Base-by-base conservation (phyloP, 148 eudicot species). In the Nepenthes mirabilis region DNA sequence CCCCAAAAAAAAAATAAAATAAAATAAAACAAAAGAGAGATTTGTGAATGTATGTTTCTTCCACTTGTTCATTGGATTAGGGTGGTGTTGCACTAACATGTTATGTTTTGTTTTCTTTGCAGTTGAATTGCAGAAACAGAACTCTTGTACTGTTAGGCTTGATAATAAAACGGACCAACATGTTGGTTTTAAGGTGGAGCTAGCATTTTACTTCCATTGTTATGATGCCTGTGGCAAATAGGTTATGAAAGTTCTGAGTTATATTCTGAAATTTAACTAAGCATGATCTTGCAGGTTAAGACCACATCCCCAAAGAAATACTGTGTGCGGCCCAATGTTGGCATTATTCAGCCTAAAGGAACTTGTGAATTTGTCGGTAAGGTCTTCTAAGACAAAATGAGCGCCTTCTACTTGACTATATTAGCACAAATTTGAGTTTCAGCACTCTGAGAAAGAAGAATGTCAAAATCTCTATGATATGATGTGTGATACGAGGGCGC, bases 241-340 rank as follows among this genome's bases (percentile, higher is more conserved):
- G 45, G 45, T 3, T 3, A 40, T 40, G 45, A 3, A 40, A 3
- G 4, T 40, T 40, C 8, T 8, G 8, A 3, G 45, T 40, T 40
- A 8, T 3, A 40, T 4, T 40, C 4, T 40, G 45, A 40, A 40
- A 40, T 40, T 40, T 4, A 8, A 40, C 8, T 23, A 23, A 40
- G 45, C 45, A 40, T 40, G 4, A 40, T 40, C 45, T 71, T 62
- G 67, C 93, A 89, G 96, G 83, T 89, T 49, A 89, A 91, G 71
- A 91, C 97, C 52, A 91, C 97, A 56, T 88, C 88, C 50, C 97
- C 94, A 2, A 91, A 88, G 77, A 91, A 88, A 65, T 91, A 91
- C 60, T 85, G 87, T 56, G 96, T 91, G 64, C 74, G 85, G 61
- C 97, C 97, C 14, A 91, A 85, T 68, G 78, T 77, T 36, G 96